Evolutionary conservation across 768 basidiomycete species (phyloP), one percentile per base, ranked within the genome.

Genomic region (Pleurotus tuoliensis): DNA sequence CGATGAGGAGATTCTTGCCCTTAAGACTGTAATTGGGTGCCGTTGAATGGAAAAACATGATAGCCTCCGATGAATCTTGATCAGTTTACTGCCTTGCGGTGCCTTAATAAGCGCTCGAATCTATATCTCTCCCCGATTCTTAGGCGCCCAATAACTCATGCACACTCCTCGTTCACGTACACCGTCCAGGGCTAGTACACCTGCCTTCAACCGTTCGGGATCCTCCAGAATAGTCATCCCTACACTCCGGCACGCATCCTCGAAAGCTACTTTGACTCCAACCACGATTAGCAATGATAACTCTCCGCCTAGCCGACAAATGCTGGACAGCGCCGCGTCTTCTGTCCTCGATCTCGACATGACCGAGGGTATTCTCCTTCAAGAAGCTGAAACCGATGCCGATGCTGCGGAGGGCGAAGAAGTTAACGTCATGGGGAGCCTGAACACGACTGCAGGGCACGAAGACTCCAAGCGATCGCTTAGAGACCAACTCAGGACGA

Each of bases 401-500:
- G 85, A 84, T 34, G 72, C 77, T 11, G 73, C 74, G 12, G 79
- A 80, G 39, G 76, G 71, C 53, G 88, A 88, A 61, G 77, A 82
- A 56, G 73, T 70, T 11, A 77, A 68, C n/a, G 80, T 74, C 15
- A 70, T 74, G 56, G 80, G 76, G 7, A 75, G 72, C 51, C 68
- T 78, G 38, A 74, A 76, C 39, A 69, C 72, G 18, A 64, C 69
- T 25, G 71, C 69, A 12, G 66, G 64, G 8, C 81, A 81, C 60
- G 87, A 84, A 61, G 79, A 80, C 47, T 82, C 82, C 51, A 87
- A 85, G 73, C 83, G 80, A 67, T 72, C 68, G 22, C 71, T 92
- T 41, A 80, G 90, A 47, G 89, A 90, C 59, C 87, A 91, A 57
- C 69, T 92, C 34, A 77, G 87, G 67, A 79, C 77, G 58, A 90